Conservation (phyloP, 805 yeast genomes). For the Cyberlindnera meyerae region DNA sequence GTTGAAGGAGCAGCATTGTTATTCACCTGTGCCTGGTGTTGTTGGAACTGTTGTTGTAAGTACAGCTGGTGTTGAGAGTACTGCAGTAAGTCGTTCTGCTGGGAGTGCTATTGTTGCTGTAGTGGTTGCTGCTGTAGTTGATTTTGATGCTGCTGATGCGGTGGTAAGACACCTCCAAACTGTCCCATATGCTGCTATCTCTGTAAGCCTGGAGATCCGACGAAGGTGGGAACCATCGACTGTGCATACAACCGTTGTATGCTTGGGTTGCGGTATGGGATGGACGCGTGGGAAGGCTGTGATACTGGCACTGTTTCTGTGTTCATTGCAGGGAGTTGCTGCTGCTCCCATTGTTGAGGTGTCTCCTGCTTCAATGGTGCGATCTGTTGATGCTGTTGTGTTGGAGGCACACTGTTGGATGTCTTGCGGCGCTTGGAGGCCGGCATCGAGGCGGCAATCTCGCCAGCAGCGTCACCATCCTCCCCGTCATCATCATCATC, state of each 20-base stretch:
- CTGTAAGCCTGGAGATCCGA: background rate
- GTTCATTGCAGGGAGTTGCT: background rate
- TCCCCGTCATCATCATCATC: slow-evolving; percentile 17
- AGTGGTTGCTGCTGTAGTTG: slow-evolving; percentile 10
- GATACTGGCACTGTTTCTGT: slow-evolving; percentile 8
- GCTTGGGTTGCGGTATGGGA: slow-evolving; percentile 3
- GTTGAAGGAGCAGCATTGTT: background rate
- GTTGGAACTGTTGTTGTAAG: slow-evolving; percentile 4
- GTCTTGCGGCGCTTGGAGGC: slow-evolving; percentile 9
- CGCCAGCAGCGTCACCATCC: slow-evolving; percentile 9
- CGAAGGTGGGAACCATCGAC: slow-evolving; percentile 6
- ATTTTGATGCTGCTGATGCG: slow-evolving; percentile 2
- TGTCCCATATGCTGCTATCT: background rate
- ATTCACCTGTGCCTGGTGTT: too few relatives aligned
- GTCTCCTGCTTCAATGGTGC: too few relatives aligned
- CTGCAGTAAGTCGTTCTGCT: slow-evolving; percentile 1
- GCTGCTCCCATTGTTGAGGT: too few relatives aligned
- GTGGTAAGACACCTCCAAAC: too few relatives aligned
- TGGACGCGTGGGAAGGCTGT: slow-evolving; percentile 4
- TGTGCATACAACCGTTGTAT: slow-evolving; percentile 7
- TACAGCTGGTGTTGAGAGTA: slow-evolving; percentile 8
- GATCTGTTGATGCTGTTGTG: slow-evolving; percentile 5
- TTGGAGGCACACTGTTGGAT: too few relatives aligned
- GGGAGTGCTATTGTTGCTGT: slow-evolving; percentile 6
- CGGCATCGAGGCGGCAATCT: background rate